Evolutionary conservation across 2,329 filamentous ascomycete genomes (phyloP), one percentile per base, ranked within the genome.

Genomic region (Neonectria magnoliae): DNA sequence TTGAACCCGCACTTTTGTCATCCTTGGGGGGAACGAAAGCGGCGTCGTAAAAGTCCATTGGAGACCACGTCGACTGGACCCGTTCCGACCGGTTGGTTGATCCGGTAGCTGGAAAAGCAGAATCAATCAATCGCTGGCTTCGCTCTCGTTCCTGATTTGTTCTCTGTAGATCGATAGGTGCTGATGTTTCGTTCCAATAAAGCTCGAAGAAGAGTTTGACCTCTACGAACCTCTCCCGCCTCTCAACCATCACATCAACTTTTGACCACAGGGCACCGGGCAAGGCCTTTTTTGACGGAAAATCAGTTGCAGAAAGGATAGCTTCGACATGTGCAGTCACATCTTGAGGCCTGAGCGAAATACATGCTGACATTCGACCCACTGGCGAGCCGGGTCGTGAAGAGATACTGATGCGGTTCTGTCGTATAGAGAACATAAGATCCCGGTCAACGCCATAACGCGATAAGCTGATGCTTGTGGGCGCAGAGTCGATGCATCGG

Each of bases 11-110:
- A 4, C 75, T 69, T 16, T 73, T 63, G 57, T 85, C 81, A 5
- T 79, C 72, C n/a, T 80, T 80, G 11, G 80, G 68, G 1, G 92
- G 89, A 2, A 90, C 84, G 72, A 89, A 85, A 1, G 91, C 89
- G 16, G 88, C 87, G 57, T 91, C 85, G 71, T 94, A 94, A 74
- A 94, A 94, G 62, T 82, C 81, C 70, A 85, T 82, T 0, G 85
- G 83, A 2, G 83, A 83, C 76, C 77, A 81, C 20, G 72, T 71
- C 64, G 72, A 57, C 22, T 50, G 25, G 53, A 59, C 57, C 25
- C 52, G 25, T 2, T 48, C 18, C 5, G 48, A 5, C 9, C 14
- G 48, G n/a, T 55, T 31, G 9, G 54, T 20, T 2, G 56, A 22
- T 11, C 38, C 51, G 5, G 58, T 25, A 13, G 50, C 42, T 8